Percentiles rank a stretch among this genome's conserved stretches.
Evolutionary conservation across 75 land plant genomes (phyloP).

Genomic region (Gnetum montanum): DNA sequence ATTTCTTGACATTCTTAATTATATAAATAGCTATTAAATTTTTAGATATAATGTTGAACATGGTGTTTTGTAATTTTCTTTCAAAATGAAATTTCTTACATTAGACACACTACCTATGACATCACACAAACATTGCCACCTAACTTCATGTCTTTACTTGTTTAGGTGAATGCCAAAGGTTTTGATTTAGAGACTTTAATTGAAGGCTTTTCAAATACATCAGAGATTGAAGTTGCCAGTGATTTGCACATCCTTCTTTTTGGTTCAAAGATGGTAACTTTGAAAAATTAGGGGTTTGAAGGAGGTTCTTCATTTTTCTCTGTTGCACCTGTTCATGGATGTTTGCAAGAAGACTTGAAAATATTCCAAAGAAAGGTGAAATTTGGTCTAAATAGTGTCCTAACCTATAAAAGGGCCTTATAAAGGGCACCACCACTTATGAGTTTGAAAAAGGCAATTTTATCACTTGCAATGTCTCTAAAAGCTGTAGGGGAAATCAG

Average conservation of each 20-base stretch:
- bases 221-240: constrained; percentile 35
- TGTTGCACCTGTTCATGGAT: constrained; percentile 36
- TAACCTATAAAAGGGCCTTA: too few species aligned
- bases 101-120: too few species aligned
- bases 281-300: constrained; percentile 5
- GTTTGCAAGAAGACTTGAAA: constrained; percentile 36
- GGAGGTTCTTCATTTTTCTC: constrained; percentile 12
- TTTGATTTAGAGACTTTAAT: constrained; percentile 39
- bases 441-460: constrained; percentile 4
- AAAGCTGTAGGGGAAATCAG: constrained; percentile 17
- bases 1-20: too few species aligned
- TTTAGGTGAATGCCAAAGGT: constrained; percentile 18
- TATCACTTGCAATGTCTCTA: constrained; percentile 17
- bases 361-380: constrained; percentile 22
- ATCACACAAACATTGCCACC: too few species aligned
- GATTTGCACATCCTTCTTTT: constrained; percentile 45
- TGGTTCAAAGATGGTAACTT: constrained; percentile 44
- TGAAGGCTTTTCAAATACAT: constrained; percentile 39
- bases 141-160: too few species aligned
- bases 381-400: constrained; percentile 51
- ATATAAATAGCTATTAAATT: too few species aligned
- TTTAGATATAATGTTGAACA: too few species aligned
- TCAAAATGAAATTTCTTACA: too few species aligned
- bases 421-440: constrained; percentile 2
- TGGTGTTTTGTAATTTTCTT: too few species aligned